A percentile compares a stretch with the other conserved stretches of the same genome.
Conservation (phyloP, 1,284 basidiomycete genomes). For the Boletellus sp. region DNA sequence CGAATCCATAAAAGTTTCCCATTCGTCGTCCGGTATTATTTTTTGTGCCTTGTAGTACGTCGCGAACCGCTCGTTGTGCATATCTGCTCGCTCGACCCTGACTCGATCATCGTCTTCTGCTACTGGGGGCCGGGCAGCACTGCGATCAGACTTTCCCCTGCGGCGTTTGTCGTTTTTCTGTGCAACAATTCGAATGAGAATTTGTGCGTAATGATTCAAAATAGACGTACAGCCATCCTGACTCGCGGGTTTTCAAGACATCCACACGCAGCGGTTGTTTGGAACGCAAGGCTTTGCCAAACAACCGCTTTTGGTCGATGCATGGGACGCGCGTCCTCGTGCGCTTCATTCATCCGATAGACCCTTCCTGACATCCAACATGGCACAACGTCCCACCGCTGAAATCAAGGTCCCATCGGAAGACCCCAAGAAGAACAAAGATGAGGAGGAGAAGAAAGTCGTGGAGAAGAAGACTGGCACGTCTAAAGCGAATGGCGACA, state of each 20-base stretch:
- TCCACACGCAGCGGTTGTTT: conserved; percentile 24
- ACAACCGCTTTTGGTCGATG: conserved; percentile 28
- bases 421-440: conserved; percentile 72
- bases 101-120: conserved; percentile 34
- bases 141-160: conserved; percentile 5
- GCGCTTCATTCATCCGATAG: conserved; percentile 6
- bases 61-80: conserved; percentile 72
- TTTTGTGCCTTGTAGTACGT: conserved; percentile 76
- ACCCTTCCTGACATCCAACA: conserved; percentile 26
- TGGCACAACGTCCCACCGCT: conserved; percentile 57
- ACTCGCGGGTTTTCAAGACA: background rate
- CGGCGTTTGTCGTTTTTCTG: conserved; percentile 18
- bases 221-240: conserved; percentile 21
- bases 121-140: background rate
- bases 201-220: background rate
- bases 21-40: conserved; percentile 74
- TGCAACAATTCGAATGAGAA: background rate
- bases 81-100: conserved; percentile 53
- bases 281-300: conserved; percentile 33
- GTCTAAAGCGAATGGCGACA: conserved; percentile 57
- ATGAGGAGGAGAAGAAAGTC: conserved; percentile 39
- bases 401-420: conserved; percentile 62
- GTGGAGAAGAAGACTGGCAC: conserved; percentile 44
- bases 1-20: conserved; percentile 70
- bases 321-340: conserved; percentile 33